These are phyloP conservation scores for Magnaporthales sp. DNA, from an alignment of 2,329 filamentous ascomycete species.

Conservation along the genomic window DNA sequence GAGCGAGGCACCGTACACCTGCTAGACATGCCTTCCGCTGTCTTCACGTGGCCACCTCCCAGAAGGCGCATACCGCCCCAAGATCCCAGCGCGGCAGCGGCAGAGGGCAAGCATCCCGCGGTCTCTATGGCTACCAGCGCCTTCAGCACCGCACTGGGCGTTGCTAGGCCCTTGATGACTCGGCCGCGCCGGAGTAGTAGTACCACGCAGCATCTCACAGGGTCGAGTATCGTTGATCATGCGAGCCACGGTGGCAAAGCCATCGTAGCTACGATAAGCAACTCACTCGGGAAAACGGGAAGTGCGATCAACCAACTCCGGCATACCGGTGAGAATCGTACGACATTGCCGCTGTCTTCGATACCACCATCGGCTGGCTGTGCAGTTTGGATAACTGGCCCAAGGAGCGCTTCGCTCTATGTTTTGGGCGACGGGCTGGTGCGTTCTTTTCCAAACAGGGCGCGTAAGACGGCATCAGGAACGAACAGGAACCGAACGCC, in stretches of 20 bases:
- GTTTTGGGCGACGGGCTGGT: constrained; percentile 58
- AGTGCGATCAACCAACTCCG: constrained; percentile 61
- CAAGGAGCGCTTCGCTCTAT: constrained; percentile 53
- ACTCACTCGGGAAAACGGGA: constrained; percentile 66
- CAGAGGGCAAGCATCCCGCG: constrained; percentile 43
- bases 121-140: constrained; percentile 64
- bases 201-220: constrained; percentile 28
- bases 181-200: constrained; percentile 44
- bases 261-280: constrained; percentile 64
- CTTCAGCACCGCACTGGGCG: constrained; percentile 61
- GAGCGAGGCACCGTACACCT: constrained; percentile 94
- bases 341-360: constrained; percentile 55
- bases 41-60: constrained; percentile 80
- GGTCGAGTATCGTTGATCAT: constrained; percentile 44
- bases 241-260: constrained; percentile 64
- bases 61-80: constrained; percentile 37
- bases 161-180: constrained; percentile 50
- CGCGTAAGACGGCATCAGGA: constrained; percentile 43
- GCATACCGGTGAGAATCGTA: constrained; percentile 66
- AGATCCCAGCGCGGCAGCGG: constrained; percentile 33
- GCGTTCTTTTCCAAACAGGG: constrained; percentile 54
- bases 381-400: constrained; percentile 56
- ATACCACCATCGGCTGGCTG: constrained; percentile 47
- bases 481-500: constrained; percentile 42
- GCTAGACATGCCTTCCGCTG: constrained; percentile 73